Evolutionary conservation across 768 basidiomycete species (phyloP).

Genomic region (Lentinula edodes): DNA sequence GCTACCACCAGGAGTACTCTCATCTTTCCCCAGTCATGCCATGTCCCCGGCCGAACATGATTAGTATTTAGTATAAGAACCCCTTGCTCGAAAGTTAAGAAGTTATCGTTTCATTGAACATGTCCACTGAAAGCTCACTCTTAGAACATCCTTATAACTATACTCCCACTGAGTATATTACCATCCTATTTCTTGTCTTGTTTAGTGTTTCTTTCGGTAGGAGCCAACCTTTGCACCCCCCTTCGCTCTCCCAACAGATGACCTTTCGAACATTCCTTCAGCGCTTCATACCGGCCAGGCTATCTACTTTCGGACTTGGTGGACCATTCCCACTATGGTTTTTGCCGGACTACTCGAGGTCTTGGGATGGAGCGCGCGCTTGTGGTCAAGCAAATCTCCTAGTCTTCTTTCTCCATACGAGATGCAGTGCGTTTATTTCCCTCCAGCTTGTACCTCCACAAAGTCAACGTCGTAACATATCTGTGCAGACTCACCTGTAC

Average conservation of each 20-base stretch:
- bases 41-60: background rate
- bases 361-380: conserved; percentile 49
- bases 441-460: background rate
- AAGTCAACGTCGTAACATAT: background rate
- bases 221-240: conserved; percentile 1
- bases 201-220: conserved; percentile 36
- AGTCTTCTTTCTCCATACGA: conserved; percentile 21
- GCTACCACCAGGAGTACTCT: no score
- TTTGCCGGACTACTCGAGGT: conserved; percentile 45
- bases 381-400: conserved; percentile 42
- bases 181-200: conserved; percentile 26
- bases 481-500: conserved; percentile 32
- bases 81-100: background rate
- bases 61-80: background rate
- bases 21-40: background rate
- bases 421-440: conserved; percentile 33
- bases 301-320: conserved; percentile 41
- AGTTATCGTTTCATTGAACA: background rate
- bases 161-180: conserved; percentile 29
- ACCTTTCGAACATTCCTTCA: conserved; percentile 14
- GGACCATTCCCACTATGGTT: conserved; percentile 43
- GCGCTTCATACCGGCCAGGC: conserved; percentile 44
- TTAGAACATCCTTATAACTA: conserved; percentile 23
- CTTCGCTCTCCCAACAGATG: background rate
- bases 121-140: background rate